Percentiles rank a stretch among this genome's conserved stretches.
These are phyloP conservation scores for Peterozyma xylosa DNA, from an alignment of 805 yeast species.

Conservation along the genomic window DNA sequence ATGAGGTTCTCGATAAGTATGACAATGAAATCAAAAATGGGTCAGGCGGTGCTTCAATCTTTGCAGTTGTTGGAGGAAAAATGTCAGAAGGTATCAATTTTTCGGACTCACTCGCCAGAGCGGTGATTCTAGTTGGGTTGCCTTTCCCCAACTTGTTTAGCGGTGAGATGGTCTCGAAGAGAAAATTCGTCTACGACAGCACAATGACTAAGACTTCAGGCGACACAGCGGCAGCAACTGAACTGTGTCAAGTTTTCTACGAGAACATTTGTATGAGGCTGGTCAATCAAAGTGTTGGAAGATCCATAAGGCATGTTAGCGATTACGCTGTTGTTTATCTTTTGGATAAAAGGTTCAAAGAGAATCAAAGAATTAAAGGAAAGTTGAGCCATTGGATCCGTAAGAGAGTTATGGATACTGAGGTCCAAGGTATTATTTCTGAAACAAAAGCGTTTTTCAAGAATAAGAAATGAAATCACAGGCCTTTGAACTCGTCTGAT, in stretches of 20 bases:
- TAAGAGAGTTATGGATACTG: constrained; percentile 20
- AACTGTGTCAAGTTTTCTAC: constrained; percentile 48
- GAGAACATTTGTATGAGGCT: constrained; percentile 88
- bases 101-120: constrained; percentile 80
- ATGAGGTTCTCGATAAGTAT: constrained; percentile 42
- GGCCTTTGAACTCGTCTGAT: too few relatives aligned
- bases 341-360: constrained; percentile 55
- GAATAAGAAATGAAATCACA: background rate
- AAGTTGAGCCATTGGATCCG: constrained; percentile 75
- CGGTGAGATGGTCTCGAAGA: constrained; percentile 72
- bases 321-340: constrained; percentile 77
- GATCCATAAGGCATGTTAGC: constrained; percentile 77
- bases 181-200: constrained; percentile 50
- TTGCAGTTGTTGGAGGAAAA: constrained; percentile 90
- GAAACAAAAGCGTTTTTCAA: background rate
- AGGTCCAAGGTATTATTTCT: background rate
- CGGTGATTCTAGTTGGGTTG: constrained; percentile 77
- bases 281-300: constrained; percentile 86
- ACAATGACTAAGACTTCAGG: constrained; percentile 39
- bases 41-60: constrained; percentile 51
- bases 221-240: constrained; percentile 34
- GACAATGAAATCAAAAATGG: constrained; percentile 26
- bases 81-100: constrained; percentile 93
- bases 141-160: constrained; percentile 84
- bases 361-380: constrained; percentile 29